These are phyloP conservation scores for Rhinocladiella mackenziei DNA, from an alignment of 2,329 filamentous ascomycete species.

Conservation along the genomic window DNA sequence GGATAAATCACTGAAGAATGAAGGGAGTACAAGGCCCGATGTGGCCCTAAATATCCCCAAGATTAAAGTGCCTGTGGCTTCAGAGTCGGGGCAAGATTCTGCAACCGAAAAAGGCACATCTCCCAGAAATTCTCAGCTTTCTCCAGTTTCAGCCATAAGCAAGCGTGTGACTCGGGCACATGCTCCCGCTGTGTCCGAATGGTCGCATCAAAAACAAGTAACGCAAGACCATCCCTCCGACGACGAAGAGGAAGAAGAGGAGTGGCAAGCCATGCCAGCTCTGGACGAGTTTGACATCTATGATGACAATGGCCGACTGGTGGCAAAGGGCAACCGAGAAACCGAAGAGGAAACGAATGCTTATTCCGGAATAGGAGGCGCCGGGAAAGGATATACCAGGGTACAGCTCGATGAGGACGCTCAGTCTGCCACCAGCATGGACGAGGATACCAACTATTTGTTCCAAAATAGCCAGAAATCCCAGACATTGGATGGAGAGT, in stretches of 20 bases:
- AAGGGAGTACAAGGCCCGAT: too few relatives aligned
- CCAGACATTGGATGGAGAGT: conserved; percentile 52
- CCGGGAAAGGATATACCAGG: conserved; percentile 91
- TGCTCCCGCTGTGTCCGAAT: conserved; percentile 63
- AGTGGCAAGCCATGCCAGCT: conserved; percentile 92
- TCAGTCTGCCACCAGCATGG: conserved; percentile 89
- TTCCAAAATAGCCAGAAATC: conserved; percentile 69
- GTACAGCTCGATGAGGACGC: conserved; percentile 95
- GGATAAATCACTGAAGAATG: too few relatives aligned
- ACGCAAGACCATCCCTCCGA: conserved; percentile 50
- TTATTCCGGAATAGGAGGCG: conserved; percentile 64
- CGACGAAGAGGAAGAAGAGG: conserved; percentile 55
- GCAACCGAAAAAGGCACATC: conserved; percentile 1
- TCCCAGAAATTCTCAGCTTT: conserved; percentile 8
- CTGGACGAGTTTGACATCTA: conserved; percentile 93
- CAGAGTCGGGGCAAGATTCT: conserved; percentile 22
- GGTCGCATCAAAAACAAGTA: conserved; percentile 79
- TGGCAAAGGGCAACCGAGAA: conserved; percentile 73
- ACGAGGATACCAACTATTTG: conserved; percentile 93
- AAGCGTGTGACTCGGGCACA: conserved; percentile 41
- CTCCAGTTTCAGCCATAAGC: conserved; percentile 28
- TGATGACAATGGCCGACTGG: conserved; percentile 82
- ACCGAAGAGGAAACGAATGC: conserved; percentile 61
- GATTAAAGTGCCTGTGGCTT: too few relatives aligned
- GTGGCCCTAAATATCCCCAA: too few relatives aligned